Evolutionary conservation across 2,329 filamentous ascomycete species (phyloP).

Genomic region (Leptosphaerulina australis): DNA sequence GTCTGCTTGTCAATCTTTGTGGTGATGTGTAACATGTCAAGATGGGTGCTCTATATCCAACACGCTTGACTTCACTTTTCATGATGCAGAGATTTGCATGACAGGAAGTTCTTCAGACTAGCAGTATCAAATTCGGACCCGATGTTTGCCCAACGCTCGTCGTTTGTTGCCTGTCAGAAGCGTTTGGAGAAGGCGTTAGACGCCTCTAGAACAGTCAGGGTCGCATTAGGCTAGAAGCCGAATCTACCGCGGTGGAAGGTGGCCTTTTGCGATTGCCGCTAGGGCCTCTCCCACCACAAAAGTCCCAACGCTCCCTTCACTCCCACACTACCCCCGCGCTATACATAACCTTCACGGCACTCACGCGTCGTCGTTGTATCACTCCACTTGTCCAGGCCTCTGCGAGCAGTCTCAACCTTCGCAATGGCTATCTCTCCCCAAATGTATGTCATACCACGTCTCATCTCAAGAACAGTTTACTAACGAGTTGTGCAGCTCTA

Average conservation of each 20-base stretch:
- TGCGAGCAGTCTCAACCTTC: constrained; percentile 8
- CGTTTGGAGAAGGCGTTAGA: constrained; percentile 39
- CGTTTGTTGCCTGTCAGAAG: constrained; percentile 16
- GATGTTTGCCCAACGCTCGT: not conserved
- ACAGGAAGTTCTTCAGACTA: too few species aligned
- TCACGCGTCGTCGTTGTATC: constrained; percentile 6
- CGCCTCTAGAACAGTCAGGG: constrained; percentile 28
- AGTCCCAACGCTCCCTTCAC: constrained; percentile 23
- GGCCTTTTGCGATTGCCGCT: constrained; percentile 36
- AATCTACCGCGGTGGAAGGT: constrained; percentile 26
- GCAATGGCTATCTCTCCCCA: constrained; percentile 49
- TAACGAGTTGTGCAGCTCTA: constrained; percentile 40
- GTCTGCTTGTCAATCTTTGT: too few species aligned
- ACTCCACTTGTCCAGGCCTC: not conserved
- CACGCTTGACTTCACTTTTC: too few species aligned
- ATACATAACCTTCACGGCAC: constrained; percentile 3
- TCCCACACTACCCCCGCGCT: constrained; percentile 22
- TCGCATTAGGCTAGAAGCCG: constrained; percentile 29
- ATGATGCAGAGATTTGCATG: too few species aligned
- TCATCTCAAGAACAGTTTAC: constrained; percentile 20
- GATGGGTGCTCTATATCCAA: too few species aligned
- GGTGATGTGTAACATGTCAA: too few species aligned
- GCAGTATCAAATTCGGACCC: not conserved
- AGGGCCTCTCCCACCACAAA: constrained; percentile 33
- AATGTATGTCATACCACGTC: constrained; percentile 34